These are phyloP conservation scores for Globisporangium spinosum DNA, from an alignment of 352 stramenopile species.

Conservation along the genomic window DNA sequence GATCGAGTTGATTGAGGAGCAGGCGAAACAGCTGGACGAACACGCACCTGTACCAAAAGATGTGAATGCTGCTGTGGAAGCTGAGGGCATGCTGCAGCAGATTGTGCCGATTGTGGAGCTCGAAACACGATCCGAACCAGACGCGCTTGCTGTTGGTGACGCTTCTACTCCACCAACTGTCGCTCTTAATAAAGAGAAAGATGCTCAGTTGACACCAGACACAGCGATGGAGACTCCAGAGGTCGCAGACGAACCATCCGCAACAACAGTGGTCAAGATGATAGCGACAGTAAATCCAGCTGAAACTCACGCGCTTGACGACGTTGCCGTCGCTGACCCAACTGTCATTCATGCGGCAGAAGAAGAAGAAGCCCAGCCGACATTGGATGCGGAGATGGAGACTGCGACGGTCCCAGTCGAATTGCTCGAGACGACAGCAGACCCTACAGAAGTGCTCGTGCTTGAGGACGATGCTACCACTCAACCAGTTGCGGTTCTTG, in stretches of 20 bases:
- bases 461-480: background rate
- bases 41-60: background rate
- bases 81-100: background rate
- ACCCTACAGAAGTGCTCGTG: background rate
- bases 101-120: background rate
- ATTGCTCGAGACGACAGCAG: background rate
- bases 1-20: background rate
- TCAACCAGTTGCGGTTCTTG: background rate
- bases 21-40: background rate
- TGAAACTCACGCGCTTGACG: background rate
- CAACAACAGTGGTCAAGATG: background rate
- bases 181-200: background rate
- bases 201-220: background rate
- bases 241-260: background rate
- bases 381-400: background rate
- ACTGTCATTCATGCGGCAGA: background rate
- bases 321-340: background rate
- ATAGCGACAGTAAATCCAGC: background rate
- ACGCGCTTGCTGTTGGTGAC: background rate
- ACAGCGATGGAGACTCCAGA: background rate
- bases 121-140: background rate
- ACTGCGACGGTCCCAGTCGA: background rate
- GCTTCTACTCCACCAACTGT: background rate
- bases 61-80: background rate
- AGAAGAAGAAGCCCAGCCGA: background rate